phyloP scores from a whole-genome alignment of 345 rosid genomes.

The Eucalyptus guilfoylei region DNA sequence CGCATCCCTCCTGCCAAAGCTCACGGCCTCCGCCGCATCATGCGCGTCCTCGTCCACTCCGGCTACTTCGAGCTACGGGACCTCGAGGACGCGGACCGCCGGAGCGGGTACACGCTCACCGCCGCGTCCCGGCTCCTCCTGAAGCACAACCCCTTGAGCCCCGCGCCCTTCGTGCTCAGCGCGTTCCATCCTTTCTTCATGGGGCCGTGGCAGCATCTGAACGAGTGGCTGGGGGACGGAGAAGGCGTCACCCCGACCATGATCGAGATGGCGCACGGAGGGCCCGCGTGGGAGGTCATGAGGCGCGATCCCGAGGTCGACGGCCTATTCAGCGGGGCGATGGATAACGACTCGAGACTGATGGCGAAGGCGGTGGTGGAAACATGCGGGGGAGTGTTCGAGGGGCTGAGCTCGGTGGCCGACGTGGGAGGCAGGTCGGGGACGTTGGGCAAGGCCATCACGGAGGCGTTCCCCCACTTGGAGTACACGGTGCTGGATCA shows the following conservation, averaged over 20 bases:
- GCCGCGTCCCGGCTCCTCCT: slow-evolving; percentile 6
- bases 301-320: background rate
- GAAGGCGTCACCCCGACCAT: no score
- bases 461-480: slow-evolving; percentile 1
- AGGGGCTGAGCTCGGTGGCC: slow-evolving; percentile 7
- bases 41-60: slow-evolving; percentile 17
- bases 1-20: slow-evolving; percentile 4
- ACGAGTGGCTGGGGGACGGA: slow-evolving; percentile 8
- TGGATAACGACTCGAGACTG: slow-evolving; percentile 9
- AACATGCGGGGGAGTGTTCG: background rate
- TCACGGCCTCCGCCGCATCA: slow-evolving; percentile 2
- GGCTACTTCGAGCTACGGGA: slow-evolving; percentile 10
- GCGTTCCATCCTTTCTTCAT: background rate
- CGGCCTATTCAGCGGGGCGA: background rate
- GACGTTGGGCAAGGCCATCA: background rate
- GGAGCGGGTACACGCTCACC: slow-evolving; percentile 8
- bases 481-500: slow-evolving; percentile 12
- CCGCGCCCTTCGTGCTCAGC: background rate
- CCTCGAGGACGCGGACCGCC: background rate
- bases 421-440: slow-evolving; percentile 29
- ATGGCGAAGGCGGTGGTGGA: no score
- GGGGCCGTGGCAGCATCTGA: slow-evolving; percentile 1
- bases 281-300: background rate
- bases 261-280: background rate
- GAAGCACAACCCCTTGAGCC: background rate